Percentiles rank a stretch among this genome's conserved stretches.
Evolutionary conservation across 768 basidiomycete genomes (phyloP).

Genomic region (Kwoniella dejecticola): DNA sequence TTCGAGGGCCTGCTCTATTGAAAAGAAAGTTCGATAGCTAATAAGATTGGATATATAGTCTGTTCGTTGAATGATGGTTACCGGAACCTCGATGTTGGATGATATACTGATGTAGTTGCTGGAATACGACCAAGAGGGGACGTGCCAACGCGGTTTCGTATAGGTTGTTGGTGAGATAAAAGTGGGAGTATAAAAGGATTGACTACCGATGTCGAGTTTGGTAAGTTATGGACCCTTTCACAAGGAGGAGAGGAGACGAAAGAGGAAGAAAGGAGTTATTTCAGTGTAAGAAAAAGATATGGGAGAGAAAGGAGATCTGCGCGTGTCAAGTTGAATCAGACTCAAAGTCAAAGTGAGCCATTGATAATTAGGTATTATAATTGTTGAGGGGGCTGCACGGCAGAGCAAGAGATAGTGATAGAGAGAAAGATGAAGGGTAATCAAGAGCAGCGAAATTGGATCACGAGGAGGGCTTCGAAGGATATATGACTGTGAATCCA

Average conservation of each 20-base stretch:
- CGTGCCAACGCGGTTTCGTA: neutral
- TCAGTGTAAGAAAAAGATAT: constrained; percentile 1
- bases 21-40: neutral
- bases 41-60: neutral
- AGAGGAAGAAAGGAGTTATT: constrained; percentile 10
- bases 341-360: neutral
- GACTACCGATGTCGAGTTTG: constrained; percentile 1
- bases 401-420: neutral
- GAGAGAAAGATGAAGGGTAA: constrained; percentile 1
- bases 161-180: neutral
- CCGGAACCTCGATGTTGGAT: constrained; percentile 16
- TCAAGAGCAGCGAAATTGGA: neutral
- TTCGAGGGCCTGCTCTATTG: constrained; percentile 12
- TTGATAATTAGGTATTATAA: neutral
- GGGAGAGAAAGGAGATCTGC: constrained; percentile 12
- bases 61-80: constrained; percentile 2
- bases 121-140: neutral
- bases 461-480: neutral
- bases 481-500: neutral
- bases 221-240: constrained; percentile 16
- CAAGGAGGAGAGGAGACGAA: neutral
- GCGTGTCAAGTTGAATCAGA: neutral
- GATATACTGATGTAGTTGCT: constrained; percentile 1
- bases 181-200: neutral
- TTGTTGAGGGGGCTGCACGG: constrained; percentile 14